Base-by-base conservation (phyloP, 2,329 filamentous ascomycete species). In the Ophiosphaerella herpotricha region DNA sequence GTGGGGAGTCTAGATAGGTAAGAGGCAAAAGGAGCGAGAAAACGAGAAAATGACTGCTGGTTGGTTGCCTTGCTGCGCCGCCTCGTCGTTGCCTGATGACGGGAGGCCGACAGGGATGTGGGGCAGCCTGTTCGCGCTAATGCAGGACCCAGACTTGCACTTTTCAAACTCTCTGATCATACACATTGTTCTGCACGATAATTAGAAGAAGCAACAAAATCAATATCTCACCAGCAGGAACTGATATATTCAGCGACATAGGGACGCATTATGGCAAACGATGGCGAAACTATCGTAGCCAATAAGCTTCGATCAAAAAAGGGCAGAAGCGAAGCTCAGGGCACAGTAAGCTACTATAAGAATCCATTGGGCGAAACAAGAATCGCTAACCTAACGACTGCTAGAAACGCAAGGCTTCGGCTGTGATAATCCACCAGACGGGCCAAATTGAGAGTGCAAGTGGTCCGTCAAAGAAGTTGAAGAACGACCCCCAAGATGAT, bases 361-460 rank as follows among this genome's bases (percentile, higher is more conserved):
- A 2, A 35, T 13, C 13, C 4, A 7, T 23, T 23, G 12, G 26
- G 16, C 37, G 11, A 31, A 21, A 29, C 26, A 24, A 12, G 12
- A 2, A 39, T 13, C 16, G 21, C 21, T 26, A 42, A 14, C 23
- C 42, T 44, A 38, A 44, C 16, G 13, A 4, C 8, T 7, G 5
- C 21, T 26, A 64, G 63, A 67, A 67, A 41, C 60, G 63, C 48
- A 67, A 64, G 38, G 57, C 58, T 16, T 54, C 57, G 12, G 47
- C 57, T 1, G 55, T 58, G n/a, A 48, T 61, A 1, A 46, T 59
- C 23, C 57, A 64, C 46, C 54, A 64, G 21, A 54, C 43, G 36
- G 40, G 44, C 49, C 9, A 38, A 14, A 32, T 48, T 21, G 37
- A 41, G 2, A 42, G 7, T 38, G 16, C n/a, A 13, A 41, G 35